A percentile compares a stretch with the other conserved stretches of the same genome.
Conservation (phyloP, 1,284 basidiomycete species). For the Phellinidium pouzarii region DNA sequence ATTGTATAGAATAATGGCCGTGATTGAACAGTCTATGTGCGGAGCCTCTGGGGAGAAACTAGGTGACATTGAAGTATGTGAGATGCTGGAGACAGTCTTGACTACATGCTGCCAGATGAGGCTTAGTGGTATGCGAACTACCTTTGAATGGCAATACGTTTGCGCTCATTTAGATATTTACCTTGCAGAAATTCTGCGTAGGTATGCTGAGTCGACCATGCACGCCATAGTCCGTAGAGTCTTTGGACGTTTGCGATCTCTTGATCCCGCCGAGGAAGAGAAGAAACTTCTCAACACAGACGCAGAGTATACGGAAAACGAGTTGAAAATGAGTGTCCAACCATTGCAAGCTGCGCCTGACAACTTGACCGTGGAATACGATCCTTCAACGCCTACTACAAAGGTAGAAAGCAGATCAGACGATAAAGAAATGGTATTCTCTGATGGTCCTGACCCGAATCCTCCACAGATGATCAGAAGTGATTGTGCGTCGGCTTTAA, state of each 20-base stretch:
- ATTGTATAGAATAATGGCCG: slow-evolving; percentile 83
- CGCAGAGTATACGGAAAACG: slow-evolving; percentile 45
- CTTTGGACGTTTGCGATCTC: slow-evolving; percentile 65
- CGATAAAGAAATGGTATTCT: neutral
- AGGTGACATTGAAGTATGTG: slow-evolving; percentile 93
- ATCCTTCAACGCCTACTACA: neutral
- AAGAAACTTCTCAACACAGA: slow-evolving; percentile 45
- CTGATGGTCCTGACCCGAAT: neutral
- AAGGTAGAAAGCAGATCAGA: neutral
- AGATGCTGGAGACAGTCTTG: slow-evolving; percentile 96
- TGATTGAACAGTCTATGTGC: slow-evolving; percentile 82
- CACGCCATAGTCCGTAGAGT: slow-evolving; percentile 79
- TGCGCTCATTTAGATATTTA: slow-evolving; percentile 17
- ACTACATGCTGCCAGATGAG: slow-evolving; percentile 97
- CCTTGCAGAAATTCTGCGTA: slow-evolving; percentile 73
- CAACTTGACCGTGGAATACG: neutral
- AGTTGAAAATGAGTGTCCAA: slow-evolving; percentile 54
- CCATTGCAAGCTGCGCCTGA: neutral
- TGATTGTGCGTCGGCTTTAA: slow-evolving; percentile 11
- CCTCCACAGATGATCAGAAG: neutral
- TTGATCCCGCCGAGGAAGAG: slow-evolving; percentile 66
- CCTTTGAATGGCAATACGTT: neutral
- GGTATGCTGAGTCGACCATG: slow-evolving; percentile 94
- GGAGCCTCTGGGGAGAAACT: slow-evolving; percentile 60
- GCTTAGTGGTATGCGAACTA: slow-evolving; percentile 66